Evolutionary conservation across 352 stramenopile genomes (phyloP), one percentile per base, ranked within the genome.

Genomic region (Pythium biforme): DNA sequence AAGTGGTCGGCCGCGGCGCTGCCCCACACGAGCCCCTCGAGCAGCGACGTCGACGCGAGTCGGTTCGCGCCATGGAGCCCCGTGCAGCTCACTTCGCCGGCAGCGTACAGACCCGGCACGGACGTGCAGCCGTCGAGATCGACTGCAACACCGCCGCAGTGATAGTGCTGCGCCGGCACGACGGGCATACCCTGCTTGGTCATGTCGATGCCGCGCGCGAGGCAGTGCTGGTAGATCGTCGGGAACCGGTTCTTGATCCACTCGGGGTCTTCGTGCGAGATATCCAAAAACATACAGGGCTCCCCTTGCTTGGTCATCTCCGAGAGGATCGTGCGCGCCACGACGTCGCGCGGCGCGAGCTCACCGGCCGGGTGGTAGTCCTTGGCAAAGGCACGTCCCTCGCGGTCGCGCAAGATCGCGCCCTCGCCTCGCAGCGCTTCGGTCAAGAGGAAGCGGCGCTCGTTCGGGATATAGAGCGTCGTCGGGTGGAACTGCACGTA

Each of bases 401-500:
- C 77, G 46, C 70, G 75, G 80, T 97, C 84, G 31, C 90, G 81
- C 10, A 98, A 68, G 49, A 97, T 89, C 7, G 95, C 95, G 25
- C 95, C 95, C 60, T 98, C 93, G 10, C 95, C 95, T 59, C 95
- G 82, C 39, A 98, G 68, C 3, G 95, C 93, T 72, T 98, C 95
- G 0, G 92, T 97, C 14, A 98, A 62, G 25, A 98, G 61, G 63
- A 98, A 98, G 31, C 92, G 84, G 34, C 86, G 75, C 70, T 98
- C 88, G 19, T 76, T 71, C 1, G 92, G 90, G 26, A 98, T 85
- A 71, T 83, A 97, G 19, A 98, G 66, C 20, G 95, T 96, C 9
- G 95, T 98, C 10, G 95, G 95, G 73, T 98, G 95, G 66, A 98
- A 98, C 76, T 98, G 95, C 26, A 98, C 91, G 67, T 97, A 98